Evolutionary conservation across 2,329 filamentous ascomycete genomes (phyloP).

Genomic region (Trichoderma atroviride): DNA sequence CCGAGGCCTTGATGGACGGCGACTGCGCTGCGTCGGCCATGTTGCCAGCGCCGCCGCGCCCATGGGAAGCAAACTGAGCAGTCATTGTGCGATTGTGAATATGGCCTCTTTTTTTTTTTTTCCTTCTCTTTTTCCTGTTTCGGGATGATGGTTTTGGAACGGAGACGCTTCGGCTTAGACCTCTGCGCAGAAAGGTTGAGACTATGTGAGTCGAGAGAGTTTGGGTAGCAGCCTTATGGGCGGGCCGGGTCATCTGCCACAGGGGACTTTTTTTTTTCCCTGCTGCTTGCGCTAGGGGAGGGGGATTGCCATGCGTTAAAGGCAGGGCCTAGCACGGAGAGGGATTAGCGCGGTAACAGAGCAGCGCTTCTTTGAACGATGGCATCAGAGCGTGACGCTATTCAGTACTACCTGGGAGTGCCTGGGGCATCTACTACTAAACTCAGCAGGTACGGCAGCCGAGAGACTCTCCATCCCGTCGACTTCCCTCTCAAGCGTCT

Average conservation of each 20-base stretch:
- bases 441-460: background rate
- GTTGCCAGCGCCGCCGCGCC: conserved; percentile 79
- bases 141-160: background rate
- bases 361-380: background rate
- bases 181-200: background rate
- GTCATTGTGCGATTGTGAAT: conserved; percentile 34
- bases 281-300: conserved; percentile 7
- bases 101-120: background rate
- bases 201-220: conserved; percentile 7
- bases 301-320: background rate
- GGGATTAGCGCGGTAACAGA: background rate
- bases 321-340: background rate
- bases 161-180: too few relatives aligned
- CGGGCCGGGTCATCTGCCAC: conserved; percentile 21
- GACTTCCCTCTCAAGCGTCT: background rate
- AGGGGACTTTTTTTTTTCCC: conserved; percentile 14
- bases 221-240: conserved; percentile 15
- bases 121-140: background rate
- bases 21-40: conserved; percentile 59
- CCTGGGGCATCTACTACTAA: background rate
- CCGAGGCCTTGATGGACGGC: conserved; percentile 58
- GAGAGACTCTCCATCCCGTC: background rate
- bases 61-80: conserved; percentile 61
- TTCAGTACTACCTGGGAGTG: background rate
- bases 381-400: background rate